Conservation (phyloP, 179 eudicot genomes). For the Heliamphora pulchella region DNA sequence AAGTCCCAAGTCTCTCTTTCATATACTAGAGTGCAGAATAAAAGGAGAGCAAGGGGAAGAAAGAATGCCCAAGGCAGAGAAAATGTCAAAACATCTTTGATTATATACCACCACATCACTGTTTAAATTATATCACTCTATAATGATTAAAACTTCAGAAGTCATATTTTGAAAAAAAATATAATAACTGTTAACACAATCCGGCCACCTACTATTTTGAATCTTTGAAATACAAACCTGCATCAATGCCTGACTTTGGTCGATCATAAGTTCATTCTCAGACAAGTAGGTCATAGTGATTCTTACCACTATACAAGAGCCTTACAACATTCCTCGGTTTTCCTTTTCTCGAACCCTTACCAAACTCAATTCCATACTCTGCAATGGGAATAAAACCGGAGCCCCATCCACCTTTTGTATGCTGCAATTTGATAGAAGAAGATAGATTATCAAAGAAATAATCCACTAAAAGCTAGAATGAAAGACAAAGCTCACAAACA, state of each 20-base stretch:
- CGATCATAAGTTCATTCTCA: constrained; percentile 17
- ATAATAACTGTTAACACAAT: too few relatives aligned
- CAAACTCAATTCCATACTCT: constrained; percentile 67
- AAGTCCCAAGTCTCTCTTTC: neutral
- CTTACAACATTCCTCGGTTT: constrained; percentile 56
- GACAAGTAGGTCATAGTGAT: constrained; percentile 81
- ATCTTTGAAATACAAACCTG: neutral
- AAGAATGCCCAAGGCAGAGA: neutral
- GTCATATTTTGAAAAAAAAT: too few relatives aligned
- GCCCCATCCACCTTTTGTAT: constrained; percentile 38
- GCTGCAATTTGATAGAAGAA: constrained; percentile 37
- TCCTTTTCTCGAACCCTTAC: constrained; percentile 39
- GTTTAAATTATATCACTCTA: neutral
- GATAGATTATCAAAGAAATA: neutral
- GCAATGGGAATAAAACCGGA: constrained; percentile 80
- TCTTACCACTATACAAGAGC: constrained; percentile 75
- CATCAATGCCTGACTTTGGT: neutral
- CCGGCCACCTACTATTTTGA: too few relatives aligned
- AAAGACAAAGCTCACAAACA: neutral
- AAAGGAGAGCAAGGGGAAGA: neutral
- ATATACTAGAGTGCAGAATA: neutral
- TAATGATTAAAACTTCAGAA: too few relatives aligned
- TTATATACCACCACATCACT: neutral
- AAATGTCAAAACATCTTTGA: neutral
- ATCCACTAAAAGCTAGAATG: neutral